Evolutionary conservation across 2,329 filamentous ascomycete genomes (phyloP).

Genomic region (Aspergillus luchuensis): DNA sequence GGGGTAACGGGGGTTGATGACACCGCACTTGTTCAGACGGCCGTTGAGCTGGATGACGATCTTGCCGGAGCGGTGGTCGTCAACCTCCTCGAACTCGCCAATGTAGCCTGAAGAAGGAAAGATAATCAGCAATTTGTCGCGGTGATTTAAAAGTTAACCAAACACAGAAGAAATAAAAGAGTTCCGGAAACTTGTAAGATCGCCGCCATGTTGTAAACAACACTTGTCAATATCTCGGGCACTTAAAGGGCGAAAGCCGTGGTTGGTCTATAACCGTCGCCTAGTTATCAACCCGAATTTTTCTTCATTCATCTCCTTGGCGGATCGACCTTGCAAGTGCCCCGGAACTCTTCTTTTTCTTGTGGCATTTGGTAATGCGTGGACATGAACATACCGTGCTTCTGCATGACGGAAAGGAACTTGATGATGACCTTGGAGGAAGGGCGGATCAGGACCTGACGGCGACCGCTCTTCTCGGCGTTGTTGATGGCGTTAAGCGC

Average conservation of each 20-base stretch:
- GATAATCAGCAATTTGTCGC: slow-evolving; percentile 71
- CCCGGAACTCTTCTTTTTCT: neutral
- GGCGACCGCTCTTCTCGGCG: slow-evolving; percentile 99
- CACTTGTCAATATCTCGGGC: slow-evolving; percentile 85
- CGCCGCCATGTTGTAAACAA: slow-evolving; percentile 60
- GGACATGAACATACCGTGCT: slow-evolving; percentile 77
- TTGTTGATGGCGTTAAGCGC: slow-evolving; percentile 99
- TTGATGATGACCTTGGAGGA: slow-evolving; percentile 99
- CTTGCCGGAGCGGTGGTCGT: slow-evolving; percentile 99
- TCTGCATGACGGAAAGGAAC: slow-evolving; percentile 99
- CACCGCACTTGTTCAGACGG: slow-evolving; percentile 98
- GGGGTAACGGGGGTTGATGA: slow-evolving; percentile 99
- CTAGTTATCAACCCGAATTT: slow-evolving; percentile 99
- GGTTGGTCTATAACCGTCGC: slow-evolving; percentile 75
- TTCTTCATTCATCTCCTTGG: slow-evolving; percentile 19
- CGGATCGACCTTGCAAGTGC: neutral
- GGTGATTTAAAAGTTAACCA: slow-evolving; percentile 88
- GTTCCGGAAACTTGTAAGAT: slow-evolving; percentile 95
- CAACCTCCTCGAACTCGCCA: slow-evolving; percentile 98
- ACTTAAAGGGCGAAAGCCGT: slow-evolving; percentile 99
- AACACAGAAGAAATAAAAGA: slow-evolving; percentile 60
- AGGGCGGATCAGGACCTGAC: slow-evolving; percentile 96
- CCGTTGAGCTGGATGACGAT: slow-evolving; percentile 99
- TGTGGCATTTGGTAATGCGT: neutral
- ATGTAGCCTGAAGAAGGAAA: slow-evolving; percentile 75